phyloP scores from a whole-genome alignment of 139 green algal genomes.

The Coelastrella sp. region DNA sequence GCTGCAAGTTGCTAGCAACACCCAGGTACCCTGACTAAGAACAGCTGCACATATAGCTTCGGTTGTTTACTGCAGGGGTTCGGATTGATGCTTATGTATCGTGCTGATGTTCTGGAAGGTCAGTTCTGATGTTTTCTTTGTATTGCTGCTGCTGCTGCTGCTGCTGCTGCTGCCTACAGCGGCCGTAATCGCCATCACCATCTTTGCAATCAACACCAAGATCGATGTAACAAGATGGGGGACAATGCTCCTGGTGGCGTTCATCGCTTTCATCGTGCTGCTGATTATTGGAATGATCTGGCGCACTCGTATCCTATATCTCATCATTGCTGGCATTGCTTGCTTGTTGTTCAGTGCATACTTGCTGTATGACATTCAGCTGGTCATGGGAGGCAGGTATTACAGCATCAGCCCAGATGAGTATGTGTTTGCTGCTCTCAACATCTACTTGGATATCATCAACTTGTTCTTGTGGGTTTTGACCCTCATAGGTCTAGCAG shows the following conservation, averaged over 20 bases:
- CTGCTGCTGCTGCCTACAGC: not conserved
- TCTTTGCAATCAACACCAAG: conserved; percentile 58
- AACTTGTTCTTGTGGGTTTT: conserved; percentile 46
- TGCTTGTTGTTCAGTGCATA: conserved; percentile 67
- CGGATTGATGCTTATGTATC: too few relatives aligned
- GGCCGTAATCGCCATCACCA: conserved; percentile 48
- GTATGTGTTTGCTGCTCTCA: conserved; percentile 62
- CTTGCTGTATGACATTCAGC: conserved; percentile 56
- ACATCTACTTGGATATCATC: conserved; percentile 52
- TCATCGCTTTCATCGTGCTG: conserved; percentile 49
- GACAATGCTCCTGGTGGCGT: conserved; percentile 47
- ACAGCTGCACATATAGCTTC: too few relatives aligned
- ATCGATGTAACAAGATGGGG: conserved; percentile 67
- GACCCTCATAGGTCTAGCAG: conserved; percentile 22
- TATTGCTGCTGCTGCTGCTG: not conserved
- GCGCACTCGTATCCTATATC: conserved; percentile 24
- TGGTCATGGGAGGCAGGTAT: conserved; percentile 65
- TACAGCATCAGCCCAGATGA: conserved; percentile 63
- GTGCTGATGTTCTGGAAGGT: too few relatives aligned
- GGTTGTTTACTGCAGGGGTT: too few relatives aligned
- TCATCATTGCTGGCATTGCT: conserved; percentile 46
- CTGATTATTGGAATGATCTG: conserved; percentile 67
- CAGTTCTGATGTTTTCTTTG: too few relatives aligned
- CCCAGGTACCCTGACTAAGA: too few relatives aligned
- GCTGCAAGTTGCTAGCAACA: too few relatives aligned